Percentiles rank a stretch among this genome's conserved stretches.
phyloP scores from a whole-genome alignment of 1,284 basidiomycete genomes.

The Agaricales sp. region DNA sequence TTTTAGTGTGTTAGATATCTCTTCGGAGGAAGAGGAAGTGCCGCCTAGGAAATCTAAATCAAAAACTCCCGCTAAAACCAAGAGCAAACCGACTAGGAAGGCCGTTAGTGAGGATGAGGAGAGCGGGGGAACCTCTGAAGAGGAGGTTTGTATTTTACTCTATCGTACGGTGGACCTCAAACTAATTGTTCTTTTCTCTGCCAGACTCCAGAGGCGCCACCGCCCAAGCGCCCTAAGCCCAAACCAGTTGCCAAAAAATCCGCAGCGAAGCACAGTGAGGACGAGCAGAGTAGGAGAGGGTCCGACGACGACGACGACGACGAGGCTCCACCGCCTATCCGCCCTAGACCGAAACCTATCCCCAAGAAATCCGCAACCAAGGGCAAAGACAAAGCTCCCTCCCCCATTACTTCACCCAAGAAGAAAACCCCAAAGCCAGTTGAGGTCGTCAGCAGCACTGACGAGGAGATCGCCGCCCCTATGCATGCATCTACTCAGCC shows the following conservation, averaged over 20 bases:
- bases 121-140: no score
- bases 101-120: no score
- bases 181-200: no score
- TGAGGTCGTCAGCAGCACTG: neutral
- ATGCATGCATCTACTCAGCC: neutral
- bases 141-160: no score
- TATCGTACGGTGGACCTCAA: no score
- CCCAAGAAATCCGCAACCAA: neutral
- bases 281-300: neutral
- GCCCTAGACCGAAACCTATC: neutral
- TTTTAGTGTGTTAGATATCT: neutral
- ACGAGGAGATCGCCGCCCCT: neutral
- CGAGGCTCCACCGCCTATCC: no score
- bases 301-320: neutral
- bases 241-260: neutral
- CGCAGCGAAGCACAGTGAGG: neutral
- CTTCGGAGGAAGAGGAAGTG: neutral
- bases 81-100: conserved; percentile 3
- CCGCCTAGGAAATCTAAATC: no score
- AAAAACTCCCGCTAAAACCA: neutral
- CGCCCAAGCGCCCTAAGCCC: no score
- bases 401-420: neutral
- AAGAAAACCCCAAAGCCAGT: neutral
- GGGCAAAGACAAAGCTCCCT: neutral
- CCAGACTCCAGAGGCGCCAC: no score